These are phyloP conservation scores for Xylariales sp. DNA, from an alignment of 2,329 filamentous ascomycete genomes.

Conservation along the genomic window DNA sequence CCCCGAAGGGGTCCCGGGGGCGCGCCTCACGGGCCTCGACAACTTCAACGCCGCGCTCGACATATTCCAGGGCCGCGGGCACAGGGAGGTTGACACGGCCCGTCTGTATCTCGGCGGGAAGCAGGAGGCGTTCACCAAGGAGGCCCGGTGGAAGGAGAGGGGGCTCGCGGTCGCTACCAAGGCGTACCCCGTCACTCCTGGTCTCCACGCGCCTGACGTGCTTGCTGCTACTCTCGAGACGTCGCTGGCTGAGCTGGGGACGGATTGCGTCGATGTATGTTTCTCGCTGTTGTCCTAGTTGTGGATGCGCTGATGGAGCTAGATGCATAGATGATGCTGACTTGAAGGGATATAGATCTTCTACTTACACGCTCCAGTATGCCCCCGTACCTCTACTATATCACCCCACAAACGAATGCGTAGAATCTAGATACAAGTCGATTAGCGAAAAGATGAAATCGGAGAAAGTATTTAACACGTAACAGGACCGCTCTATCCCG, in stretches of 20 bases:
- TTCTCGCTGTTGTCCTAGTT: not conserved
- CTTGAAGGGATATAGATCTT: slow-evolving; percentile 61
- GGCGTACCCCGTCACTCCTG: slow-evolving; percentile 69
- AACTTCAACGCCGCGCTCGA: slow-evolving; percentile 79
- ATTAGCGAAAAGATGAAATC: not conserved
- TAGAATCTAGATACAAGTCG: no score
- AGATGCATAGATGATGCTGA: not conserved
- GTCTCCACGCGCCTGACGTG: slow-evolving; percentile 71
- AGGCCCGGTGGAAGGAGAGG: slow-evolving; percentile 80
- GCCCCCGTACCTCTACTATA: not conserved
- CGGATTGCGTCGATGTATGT: slow-evolving; percentile 74
- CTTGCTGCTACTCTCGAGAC: slow-evolving; percentile 72
- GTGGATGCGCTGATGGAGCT: not conserved
- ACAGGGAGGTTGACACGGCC: slow-evolving; percentile 86
- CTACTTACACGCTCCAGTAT: slow-evolving; percentile 72
- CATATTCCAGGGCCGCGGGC: slow-evolving; percentile 78
- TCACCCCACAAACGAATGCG: no score
- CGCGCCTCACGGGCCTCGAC: slow-evolving; percentile 73
- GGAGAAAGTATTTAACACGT: not conserved
- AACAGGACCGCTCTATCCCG: slow-evolving; percentile 68
- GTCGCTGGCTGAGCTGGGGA: slow-evolving; percentile 75
- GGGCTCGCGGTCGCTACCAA: slow-evolving; percentile 84
- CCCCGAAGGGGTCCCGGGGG: slow-evolving; percentile 72
- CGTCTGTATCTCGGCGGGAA: slow-evolving; percentile 77
- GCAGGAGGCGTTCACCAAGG: slow-evolving; percentile 82